A percentile compares a stretch with the other conserved stretches of the same genome.
These are phyloP conservation scores for Colletotrichum australisinense DNA, from an alignment of 2,329 filamentous ascomycete genomes.

Conservation along the genomic window DNA sequence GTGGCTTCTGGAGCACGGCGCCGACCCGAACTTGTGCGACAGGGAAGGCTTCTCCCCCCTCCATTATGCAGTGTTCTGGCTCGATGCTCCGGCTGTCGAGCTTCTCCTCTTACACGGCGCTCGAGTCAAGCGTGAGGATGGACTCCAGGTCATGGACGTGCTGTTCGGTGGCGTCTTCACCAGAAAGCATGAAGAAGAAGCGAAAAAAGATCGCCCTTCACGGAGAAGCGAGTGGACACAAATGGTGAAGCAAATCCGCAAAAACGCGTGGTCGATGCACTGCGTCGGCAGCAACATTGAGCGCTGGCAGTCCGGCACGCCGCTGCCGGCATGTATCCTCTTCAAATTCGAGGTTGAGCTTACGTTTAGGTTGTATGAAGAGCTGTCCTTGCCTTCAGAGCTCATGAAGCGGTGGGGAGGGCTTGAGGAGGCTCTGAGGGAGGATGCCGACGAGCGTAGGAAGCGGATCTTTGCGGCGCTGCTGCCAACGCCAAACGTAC, in stretches of 20 bases:
- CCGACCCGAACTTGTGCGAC: slow-evolving; percentile 19
- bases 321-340: not conserved
- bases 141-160: not conserved
- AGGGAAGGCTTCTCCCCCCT: slow-evolving; percentile 19
- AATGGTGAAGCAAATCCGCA: not conserved
- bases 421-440: not conserved
- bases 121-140: not conserved
- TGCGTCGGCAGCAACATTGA: not conserved
- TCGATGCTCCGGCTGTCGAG: not conserved
- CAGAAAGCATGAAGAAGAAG: not conserved
- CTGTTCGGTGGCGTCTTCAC: not conserved
- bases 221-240: not conserved
- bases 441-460: not conserved
- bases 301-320: not conserved
- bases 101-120: slow-evolving; percentile 19
- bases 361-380: too few relatives aligned
- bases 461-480: not conserved
- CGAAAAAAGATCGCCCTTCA: too few relatives aligned
- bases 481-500: not conserved
- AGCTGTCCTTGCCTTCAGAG: not conserved
- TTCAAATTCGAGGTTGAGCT: too few relatives aligned
- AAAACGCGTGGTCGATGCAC: not conserved
- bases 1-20: slow-evolving; percentile 18
- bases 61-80: slow-evolving; percentile 26
- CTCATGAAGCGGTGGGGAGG: not conserved